Percentiles rank a stretch among this genome's conserved stretches.
These are phyloP conservation scores for Nothophaeocryptopus gaeumannii DNA, from an alignment of 2,329 filamentous ascomycete genomes.

Conservation along the genomic window DNA sequence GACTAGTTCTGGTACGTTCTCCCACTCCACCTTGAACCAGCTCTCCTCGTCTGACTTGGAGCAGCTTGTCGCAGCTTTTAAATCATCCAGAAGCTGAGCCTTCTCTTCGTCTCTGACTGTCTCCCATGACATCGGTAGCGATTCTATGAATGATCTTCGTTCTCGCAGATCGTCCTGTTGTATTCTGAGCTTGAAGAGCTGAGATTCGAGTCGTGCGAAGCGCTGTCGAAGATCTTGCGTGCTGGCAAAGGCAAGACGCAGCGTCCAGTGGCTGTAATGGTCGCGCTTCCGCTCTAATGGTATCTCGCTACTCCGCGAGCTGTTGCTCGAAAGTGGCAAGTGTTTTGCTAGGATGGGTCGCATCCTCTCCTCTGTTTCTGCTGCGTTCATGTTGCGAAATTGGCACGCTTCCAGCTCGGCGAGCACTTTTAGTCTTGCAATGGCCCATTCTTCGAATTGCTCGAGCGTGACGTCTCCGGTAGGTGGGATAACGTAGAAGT, in stretches of 20 bases:
- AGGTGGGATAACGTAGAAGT: slow-evolving; percentile 84
- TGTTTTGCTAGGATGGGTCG: slow-evolving; percentile 83
- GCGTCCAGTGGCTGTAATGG: slow-evolving; percentile 96
- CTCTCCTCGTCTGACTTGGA: slow-evolving; percentile 68
- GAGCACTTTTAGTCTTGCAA: slow-evolving; percentile 82
- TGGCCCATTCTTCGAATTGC: slow-evolving; percentile 98
- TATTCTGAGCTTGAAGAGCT: slow-evolving; percentile 82
- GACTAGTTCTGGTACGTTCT: slow-evolving; percentile 83
- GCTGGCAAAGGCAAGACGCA: slow-evolving; percentile 85
- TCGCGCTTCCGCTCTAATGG: slow-evolving; percentile 82
- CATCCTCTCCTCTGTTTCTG: slow-evolving; percentile 81
- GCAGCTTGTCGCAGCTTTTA: slow-evolving; percentile 57
- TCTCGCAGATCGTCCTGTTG: slow-evolving; percentile 73
- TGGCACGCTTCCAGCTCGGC: slow-evolving; percentile 90
- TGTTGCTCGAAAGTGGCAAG: slow-evolving; percentile 74
- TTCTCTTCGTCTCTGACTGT: slow-evolving; percentile 76
- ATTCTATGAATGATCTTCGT: slow-evolving; percentile 70
- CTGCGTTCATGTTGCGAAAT: slow-evolving; percentile 83
- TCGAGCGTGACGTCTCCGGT: slow-evolving; percentile 94
- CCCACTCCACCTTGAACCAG: slow-evolving; percentile 98
- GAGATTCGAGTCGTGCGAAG: slow-evolving; percentile 82
- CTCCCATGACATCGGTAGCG: slow-evolving; percentile 80
- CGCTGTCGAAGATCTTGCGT: slow-evolving; percentile 87
- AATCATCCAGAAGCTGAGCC: slow-evolving; percentile 60
- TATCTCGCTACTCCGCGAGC: slow-evolving; percentile 58